phyloP scores from a whole-genome alignment of 495 filamentous ascomycete species.

The Penicillium nucicola region DNA sequence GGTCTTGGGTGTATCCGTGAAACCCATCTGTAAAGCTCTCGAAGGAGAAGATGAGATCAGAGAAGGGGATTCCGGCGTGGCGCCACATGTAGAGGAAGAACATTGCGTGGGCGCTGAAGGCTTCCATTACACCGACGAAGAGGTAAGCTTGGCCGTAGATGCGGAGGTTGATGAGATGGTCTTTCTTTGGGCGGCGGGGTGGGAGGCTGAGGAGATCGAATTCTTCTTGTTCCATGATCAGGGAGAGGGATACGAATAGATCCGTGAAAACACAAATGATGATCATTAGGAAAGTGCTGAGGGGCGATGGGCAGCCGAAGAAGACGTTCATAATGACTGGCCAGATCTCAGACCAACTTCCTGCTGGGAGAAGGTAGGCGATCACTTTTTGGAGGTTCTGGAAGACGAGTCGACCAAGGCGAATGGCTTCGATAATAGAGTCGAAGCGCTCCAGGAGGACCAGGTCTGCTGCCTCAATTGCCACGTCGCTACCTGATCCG shows the following conservation, averaged over 20 bases:
- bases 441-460: constrained; percentile 73
- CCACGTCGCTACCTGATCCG: constrained; percentile 56
- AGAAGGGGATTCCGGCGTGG: constrained; percentile 42
- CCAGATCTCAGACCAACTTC: constrained; percentile 72
- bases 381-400: constrained; percentile 61
- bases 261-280: constrained; percentile 69
- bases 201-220: constrained; percentile 62
- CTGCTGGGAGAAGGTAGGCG: constrained; percentile 59
- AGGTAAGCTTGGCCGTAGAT: constrained; percentile 51
- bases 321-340: constrained; percentile 69
- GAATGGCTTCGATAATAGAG: constrained; percentile 65
- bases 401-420: constrained; percentile 53
- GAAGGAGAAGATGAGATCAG: constrained; percentile 44
- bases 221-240: constrained; percentile 70
- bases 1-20: constrained; percentile 41
- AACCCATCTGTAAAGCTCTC: constrained; percentile 45
- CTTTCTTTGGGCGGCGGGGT: constrained; percentile 60
- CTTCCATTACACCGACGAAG: constrained; percentile 49
- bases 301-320: constrained; percentile 66
- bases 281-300: constrained; percentile 71
- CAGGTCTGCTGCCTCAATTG: constrained; percentile 82
- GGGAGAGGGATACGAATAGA: constrained; percentile 54
- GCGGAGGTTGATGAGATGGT: constrained; percentile 53
- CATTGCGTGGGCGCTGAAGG: constrained; percentile 47
- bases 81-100: constrained; percentile 50